A percentile compares a stretch with the other conserved stretches of the same genome.
Evolutionary conservation across 2,329 filamentous ascomycete genomes (phyloP).

Genomic region (Hymenoscyphus fraxineus): DNA sequence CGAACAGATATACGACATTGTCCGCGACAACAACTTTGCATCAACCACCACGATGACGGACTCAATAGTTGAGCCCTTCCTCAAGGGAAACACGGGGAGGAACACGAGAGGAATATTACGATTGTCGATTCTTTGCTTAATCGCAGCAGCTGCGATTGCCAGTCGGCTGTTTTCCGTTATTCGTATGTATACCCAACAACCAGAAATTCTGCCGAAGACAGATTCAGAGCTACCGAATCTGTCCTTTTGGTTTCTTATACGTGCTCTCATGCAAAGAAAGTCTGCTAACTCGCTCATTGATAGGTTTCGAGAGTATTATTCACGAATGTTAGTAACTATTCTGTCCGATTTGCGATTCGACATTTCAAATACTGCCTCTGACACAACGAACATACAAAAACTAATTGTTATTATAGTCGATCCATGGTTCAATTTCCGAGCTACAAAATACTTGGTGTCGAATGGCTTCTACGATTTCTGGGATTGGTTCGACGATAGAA

Average conservation of each 20-base stretch:
- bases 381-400: constrained; percentile 18
- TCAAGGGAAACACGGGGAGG: constrained; percentile 73
- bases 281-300: constrained; percentile 30
- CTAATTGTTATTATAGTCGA: constrained; percentile 64
- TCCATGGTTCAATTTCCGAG: constrained; percentile 99
- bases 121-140: constrained; percentile 84
- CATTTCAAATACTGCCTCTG: not conserved
- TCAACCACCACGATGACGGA: constrained; percentile 39
- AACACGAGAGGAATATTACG: constrained; percentile 82
- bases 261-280: not conserved
- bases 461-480: constrained; percentile 99
- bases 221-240: not conserved
- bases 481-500: constrained; percentile 99
- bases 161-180: constrained; percentile 98
- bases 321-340: constrained; percentile 80
- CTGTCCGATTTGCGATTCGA: constrained; percentile 17
- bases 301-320: constrained; percentile 97
- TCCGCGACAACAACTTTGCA: constrained; percentile 27
- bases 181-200: constrained; percentile 56
- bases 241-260: not conserved
- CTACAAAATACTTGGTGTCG: constrained; percentile 94
- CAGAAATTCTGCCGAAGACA: constrained; percentile 1
- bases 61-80: constrained; percentile 44
- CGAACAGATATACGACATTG: constrained; percentile 30
- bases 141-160: constrained; percentile 85